phyloP scores from a whole-genome alignment of 2,329 filamentous ascomycete genomes.

The Cladosporium sp. region DNA sequence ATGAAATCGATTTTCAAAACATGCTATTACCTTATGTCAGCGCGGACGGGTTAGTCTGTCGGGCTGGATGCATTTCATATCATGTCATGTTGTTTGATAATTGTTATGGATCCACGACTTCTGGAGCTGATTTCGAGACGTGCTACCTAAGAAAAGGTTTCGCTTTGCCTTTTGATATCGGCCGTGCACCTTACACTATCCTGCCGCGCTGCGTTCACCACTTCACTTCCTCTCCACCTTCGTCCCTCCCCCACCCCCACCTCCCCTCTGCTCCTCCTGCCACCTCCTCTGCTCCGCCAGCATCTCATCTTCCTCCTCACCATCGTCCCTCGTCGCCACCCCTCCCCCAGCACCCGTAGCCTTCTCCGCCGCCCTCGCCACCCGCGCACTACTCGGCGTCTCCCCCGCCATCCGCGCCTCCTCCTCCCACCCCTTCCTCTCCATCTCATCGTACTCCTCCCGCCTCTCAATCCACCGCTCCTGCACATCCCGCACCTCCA shows the following conservation, averaged over 20 bases:
- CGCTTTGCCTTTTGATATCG: too few relatives aligned
- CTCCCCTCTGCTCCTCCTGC: slow-evolving; percentile 18
- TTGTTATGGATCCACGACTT: too few relatives aligned
- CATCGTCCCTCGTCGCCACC: slow-evolving; percentile 17
- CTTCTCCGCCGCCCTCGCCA: slow-evolving; percentile 13
- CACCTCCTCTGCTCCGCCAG: slow-evolving; percentile 26
- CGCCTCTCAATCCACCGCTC: slow-evolving; percentile 92
- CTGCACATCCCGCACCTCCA: slow-evolving; percentile 85
- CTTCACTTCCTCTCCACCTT: slow-evolving; percentile 18
- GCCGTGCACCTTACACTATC: too few relatives aligned
- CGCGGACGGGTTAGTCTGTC: not conserved
- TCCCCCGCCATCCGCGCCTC: slow-evolving; percentile 49
- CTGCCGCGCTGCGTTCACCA: too few relatives aligned
- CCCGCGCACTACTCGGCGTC: slow-evolving; percentile 21
- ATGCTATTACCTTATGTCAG: too few relatives aligned
- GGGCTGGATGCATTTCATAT: not conserved
- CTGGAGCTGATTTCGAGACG: too few relatives aligned
- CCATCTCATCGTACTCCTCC: slow-evolving; percentile 76
- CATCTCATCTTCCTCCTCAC: slow-evolving; percentile 24
- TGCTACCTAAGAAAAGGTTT: too few relatives aligned
- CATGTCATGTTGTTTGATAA: too few relatives aligned
- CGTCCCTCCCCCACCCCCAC: slow-evolving; percentile 12
- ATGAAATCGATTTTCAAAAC: too few relatives aligned
- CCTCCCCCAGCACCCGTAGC: slow-evolving; percentile 3
- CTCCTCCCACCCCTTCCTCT: slow-evolving; percentile 68